A percentile compares a stretch with the other conserved stretches of the same genome.
These are phyloP conservation scores for Nicotiana otophora DNA, from an alignment of 257 asterid species.

Conservation along the genomic window DNA sequence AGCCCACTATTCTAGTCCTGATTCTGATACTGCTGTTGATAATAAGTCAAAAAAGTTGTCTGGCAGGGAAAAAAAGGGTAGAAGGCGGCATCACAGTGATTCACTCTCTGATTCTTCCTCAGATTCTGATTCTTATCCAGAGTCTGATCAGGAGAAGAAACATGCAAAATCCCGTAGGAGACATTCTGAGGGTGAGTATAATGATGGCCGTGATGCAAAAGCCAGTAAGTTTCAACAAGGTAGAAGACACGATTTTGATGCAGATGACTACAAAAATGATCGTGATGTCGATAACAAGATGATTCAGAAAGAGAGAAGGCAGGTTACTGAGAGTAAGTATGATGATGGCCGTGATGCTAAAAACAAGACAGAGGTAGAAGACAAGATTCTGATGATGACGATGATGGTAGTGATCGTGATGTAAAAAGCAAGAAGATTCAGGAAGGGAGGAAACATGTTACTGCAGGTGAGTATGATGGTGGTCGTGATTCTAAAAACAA, in stretches of 20 bases:
- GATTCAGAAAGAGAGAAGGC: slow-evolving; percentile 9
- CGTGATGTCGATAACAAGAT: slow-evolving; percentile 5
- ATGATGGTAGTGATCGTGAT: slow-evolving; percentile 10
- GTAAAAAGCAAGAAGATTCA: background rate
- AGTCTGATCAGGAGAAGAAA: slow-evolving; percentile 31
- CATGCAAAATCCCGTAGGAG: slow-evolving; percentile 21
- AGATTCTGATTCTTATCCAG: slow-evolving; percentile 35
- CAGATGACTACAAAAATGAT: background rate
- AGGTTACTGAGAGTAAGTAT: slow-evolving; percentile 14
- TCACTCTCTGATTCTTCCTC: slow-evolving; percentile 39
- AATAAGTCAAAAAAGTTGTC: slow-evolving; percentile 29
- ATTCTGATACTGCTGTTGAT: slow-evolving; percentile 10
- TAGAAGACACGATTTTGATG: slow-evolving; percentile 26
- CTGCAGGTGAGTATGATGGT: background rate
- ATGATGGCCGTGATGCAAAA: slow-evolving; percentile 17
- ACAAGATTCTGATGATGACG: slow-evolving; percentile 17
- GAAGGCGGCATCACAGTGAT: slow-evolving; percentile 23
- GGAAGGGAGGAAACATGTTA: background rate
- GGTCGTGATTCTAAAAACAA: background rate
- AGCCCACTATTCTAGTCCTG: slow-evolving; percentile 37
- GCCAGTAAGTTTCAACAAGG: background rate
- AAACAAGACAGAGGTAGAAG: slow-evolving; percentile 9
- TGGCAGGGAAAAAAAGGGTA: slow-evolving; percentile 31
- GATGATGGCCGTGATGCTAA: background rate
- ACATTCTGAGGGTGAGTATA: slow-evolving; percentile 18